A percentile compares a stretch with the other conserved stretches of the same genome.
These are phyloP conservation scores for Podila verticillata DNA, from an alignment of 192 early-diverging fungal genomes.

Conservation along the genomic window DNA sequence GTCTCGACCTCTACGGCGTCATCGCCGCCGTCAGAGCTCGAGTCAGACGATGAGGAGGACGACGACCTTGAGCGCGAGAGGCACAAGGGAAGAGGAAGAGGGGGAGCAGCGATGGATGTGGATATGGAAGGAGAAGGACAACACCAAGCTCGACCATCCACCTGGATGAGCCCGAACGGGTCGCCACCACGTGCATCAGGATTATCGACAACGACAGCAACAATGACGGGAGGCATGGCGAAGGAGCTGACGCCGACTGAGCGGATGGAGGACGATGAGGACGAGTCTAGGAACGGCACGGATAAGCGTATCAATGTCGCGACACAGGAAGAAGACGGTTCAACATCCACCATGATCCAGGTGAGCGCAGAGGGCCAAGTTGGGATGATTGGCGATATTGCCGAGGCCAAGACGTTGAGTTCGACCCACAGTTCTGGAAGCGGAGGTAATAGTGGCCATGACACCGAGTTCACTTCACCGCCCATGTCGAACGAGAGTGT, in stretches of 20 bases:
- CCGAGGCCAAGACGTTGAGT: neutral
- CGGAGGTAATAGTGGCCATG: too few relatives aligned
- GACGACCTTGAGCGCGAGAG: conserved; percentile 2
- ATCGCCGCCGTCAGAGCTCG: conserved; percentile 10
- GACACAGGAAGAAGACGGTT: neutral
- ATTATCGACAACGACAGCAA: neutral
- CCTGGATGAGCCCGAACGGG: too few relatives aligned
- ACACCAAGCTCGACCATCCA: neutral
- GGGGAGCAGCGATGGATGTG: neutral
- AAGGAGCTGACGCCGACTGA: neutral
- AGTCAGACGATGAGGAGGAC: conserved; percentile 10
- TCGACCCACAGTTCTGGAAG: neutral
- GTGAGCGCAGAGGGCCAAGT: neutral
- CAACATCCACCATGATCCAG: neutral
- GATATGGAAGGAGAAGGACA: neutral
- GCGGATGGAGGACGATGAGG: conserved; percentile 3
- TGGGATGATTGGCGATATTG: conserved; percentile 1
- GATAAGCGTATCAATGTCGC: too few relatives aligned
- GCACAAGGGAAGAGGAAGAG: conserved; percentile 1
- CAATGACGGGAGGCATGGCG: neutral
- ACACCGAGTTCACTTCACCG: too few relatives aligned
- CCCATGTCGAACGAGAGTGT: neutral
- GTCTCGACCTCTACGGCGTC: conserved; percentile 1
- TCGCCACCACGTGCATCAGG: neutral
- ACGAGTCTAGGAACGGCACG: neutral